phyloP scores from a whole-genome alignment of 352 stramenopile genomes.

The Phytopythium ostracodes region DNA sequence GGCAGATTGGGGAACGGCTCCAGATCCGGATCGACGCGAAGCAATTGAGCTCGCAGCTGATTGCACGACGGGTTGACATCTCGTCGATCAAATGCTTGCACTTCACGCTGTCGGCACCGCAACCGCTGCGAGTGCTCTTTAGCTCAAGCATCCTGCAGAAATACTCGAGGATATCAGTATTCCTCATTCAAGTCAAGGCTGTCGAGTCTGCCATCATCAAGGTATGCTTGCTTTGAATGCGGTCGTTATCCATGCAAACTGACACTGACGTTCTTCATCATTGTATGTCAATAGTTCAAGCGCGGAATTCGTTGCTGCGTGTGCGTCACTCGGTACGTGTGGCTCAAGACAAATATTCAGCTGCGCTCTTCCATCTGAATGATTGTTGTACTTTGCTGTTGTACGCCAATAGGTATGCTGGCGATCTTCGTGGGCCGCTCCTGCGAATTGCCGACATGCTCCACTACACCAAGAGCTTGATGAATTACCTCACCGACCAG shows the following conservation, averaged over 20 bases:
- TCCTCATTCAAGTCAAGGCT: slow-evolving; percentile 64
- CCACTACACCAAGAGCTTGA: slow-evolving; percentile 65
- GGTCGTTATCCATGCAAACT: slow-evolving; percentile 50
- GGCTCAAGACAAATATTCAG: too few species aligned
- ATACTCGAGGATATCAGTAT: slow-evolving; percentile 49
- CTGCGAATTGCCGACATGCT: slow-evolving; percentile 69
- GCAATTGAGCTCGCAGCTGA: slow-evolving; percentile 29
- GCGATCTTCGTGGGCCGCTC: slow-evolving; percentile 32
- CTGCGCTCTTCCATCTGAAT: background rate
- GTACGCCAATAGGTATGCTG: slow-evolving; percentile 29
- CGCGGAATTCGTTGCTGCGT: slow-evolving; percentile 41
- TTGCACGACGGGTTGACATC: slow-evolving; percentile 43
- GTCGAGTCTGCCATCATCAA: slow-evolving; percentile 55
- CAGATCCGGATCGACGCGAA: slow-evolving; percentile 49
- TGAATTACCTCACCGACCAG: slow-evolving; percentile 68
- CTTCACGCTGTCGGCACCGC: slow-evolving; percentile 44
- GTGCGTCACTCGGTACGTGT: slow-evolving; percentile 43
- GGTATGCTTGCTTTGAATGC: slow-evolving; percentile 40
- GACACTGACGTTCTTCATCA: slow-evolving; percentile 40
- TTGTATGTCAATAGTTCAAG: slow-evolving; percentile 42
- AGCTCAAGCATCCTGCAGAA: slow-evolving; percentile 52
- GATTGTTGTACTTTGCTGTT: too few species aligned
- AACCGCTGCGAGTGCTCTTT: slow-evolving; percentile 60
- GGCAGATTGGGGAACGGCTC: slow-evolving; percentile 37
- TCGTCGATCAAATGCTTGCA: slow-evolving; percentile 50